phyloP scores from a whole-genome alignment of 106 monocot genomes.

The Dendrobium officinale region DNA sequence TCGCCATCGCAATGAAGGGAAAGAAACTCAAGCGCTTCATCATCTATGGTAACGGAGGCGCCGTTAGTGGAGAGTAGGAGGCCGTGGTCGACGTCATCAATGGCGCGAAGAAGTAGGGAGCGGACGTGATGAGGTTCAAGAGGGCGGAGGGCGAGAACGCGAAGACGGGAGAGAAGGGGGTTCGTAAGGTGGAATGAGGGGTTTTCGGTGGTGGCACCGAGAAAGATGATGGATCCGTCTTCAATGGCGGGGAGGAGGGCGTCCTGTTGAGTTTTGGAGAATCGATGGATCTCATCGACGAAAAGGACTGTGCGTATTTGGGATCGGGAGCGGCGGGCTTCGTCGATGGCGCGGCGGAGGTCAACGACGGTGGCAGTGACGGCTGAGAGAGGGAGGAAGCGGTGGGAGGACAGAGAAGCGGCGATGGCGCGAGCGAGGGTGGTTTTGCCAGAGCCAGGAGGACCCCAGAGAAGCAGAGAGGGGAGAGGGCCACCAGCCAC shows the following conservation, averaged over 20 bases:
- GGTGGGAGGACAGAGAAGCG: slow-evolving; percentile 23
- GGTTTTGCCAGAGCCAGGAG: slow-evolving; percentile 76
- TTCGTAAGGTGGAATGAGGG: slow-evolving; percentile 89
- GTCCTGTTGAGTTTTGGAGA: slow-evolving; percentile 60
- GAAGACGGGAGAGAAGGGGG: slow-evolving; percentile 76
- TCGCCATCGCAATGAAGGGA: slow-evolving; percentile 71
- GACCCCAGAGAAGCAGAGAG: slow-evolving; percentile 77
- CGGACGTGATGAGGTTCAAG: slow-evolving; percentile 39
- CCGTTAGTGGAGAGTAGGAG: slow-evolving; percentile 18
- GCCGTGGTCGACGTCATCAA: slow-evolving; percentile 40
- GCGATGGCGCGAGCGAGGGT: slow-evolving; percentile 68
- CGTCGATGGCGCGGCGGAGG: slow-evolving; percentile 47
- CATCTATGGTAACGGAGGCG: slow-evolving; percentile 14
- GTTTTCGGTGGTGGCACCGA: slow-evolving; percentile 86
- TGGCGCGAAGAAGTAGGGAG: slow-evolving; percentile 26
- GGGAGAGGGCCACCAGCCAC: slow-evolving; percentile 23
- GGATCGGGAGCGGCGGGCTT: slow-evolving; percentile 23
- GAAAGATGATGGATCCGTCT: slow-evolving; percentile 62
- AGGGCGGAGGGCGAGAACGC: slow-evolving; percentile 53
- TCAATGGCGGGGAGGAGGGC: slow-evolving; percentile 78
- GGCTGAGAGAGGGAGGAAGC: slow-evolving; percentile 63
- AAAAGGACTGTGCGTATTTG: slow-evolving; percentile 48
- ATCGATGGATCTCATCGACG: slow-evolving; percentile 84
- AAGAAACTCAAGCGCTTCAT: slow-evolving; percentile 49
- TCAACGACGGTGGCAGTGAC: slow-evolving; percentile 61